Percentiles rank a stretch among this genome's conserved stretches.
Conservation (phyloP, 164 flowering plant species). For the Amborella trichopoda region DNA sequence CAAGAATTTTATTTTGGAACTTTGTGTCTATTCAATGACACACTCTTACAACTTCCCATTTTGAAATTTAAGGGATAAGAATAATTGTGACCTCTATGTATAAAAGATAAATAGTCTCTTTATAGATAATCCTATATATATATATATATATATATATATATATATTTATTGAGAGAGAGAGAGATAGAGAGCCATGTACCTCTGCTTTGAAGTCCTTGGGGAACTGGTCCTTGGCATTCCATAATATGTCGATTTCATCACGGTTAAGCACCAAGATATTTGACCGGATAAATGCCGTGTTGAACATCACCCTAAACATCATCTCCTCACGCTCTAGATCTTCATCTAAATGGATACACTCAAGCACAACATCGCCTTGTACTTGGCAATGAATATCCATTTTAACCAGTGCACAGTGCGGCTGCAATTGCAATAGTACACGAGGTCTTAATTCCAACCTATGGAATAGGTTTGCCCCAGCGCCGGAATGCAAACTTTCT, state of each 20-base stretch:
- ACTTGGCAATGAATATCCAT: slow-evolving; percentile 62
- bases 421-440: slow-evolving; percentile 39
- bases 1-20: no score
- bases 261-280: slow-evolving; percentile 47
- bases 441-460: no score
- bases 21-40: no score
- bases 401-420: slow-evolving; percentile 48
- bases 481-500: no score
- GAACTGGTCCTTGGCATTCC: slow-evolving; percentile 74
- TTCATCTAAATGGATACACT: slow-evolving; percentile 70
- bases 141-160: no score
- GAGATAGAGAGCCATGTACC: slow-evolving; percentile 25
- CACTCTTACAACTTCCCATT: no score
- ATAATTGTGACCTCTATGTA: no score
- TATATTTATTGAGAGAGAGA: no score
- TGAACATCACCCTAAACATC: slow-evolving; percentile 77
- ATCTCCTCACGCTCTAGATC: slow-evolving; percentile 64
- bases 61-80: no score
- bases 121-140: no score
- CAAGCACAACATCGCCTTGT: slow-evolving; percentile 91
- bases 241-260: slow-evolving; percentile 71
- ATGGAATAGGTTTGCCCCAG: no score
- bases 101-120: no score
- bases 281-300: slow-evolving; percentile 73
- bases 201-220: slow-evolving; percentile 79